These are phyloP conservation scores for Aspergillus vadensis DNA, from an alignment of 2,329 filamentous ascomycete genomes.

Conservation along the genomic window DNA sequence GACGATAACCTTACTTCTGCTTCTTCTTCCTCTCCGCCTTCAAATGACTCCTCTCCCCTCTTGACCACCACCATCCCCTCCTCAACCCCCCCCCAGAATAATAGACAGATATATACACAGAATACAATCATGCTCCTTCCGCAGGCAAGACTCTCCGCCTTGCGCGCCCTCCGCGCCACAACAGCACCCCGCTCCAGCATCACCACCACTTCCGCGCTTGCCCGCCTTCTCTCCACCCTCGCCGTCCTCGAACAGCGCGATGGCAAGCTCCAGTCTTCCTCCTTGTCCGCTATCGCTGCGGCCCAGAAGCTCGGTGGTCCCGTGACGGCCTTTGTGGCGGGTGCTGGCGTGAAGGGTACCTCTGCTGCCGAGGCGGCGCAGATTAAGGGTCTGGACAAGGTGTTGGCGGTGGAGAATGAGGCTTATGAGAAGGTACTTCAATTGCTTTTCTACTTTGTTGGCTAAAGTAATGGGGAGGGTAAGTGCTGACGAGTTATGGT, in stretches of 20 bases:
- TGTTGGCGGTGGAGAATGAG: conserved; percentile 82
- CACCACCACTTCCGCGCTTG: conserved; percentile 58
- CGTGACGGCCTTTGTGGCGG: conserved; percentile 85
- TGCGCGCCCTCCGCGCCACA: conserved; percentile 47
- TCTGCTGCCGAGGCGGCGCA: conserved; percentile 81
- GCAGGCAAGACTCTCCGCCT: conserved; percentile 42
- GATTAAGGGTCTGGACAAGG: conserved; percentile 86
- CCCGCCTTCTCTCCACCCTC: conserved; percentile 79
- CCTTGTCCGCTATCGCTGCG: conserved; percentile 81
- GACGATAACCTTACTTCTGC: conserved; percentile 10
- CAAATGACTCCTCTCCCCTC: neutral
- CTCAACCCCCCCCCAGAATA: neutral
- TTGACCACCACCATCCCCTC: neutral
- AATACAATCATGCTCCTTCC: conserved; percentile 31
- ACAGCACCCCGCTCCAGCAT: conserved; percentile 41
- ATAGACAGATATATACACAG: neutral
- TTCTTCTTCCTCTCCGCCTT: conserved; percentile 19
- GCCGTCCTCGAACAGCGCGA: conserved; percentile 91
- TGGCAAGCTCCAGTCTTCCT: conserved; percentile 80
- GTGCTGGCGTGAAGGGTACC: conserved; percentile 70
- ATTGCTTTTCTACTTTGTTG: neutral
- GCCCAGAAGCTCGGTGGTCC: conserved; percentile 83
- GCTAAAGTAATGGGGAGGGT: neutral
- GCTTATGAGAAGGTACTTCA: conserved; percentile 81
- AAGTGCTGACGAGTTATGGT: conserved; percentile 10